These are phyloP conservation scores for Citeromyces hawaiiensis DNA, from an alignment of 1,139 yeast species.

Conservation along the genomic window DNA sequence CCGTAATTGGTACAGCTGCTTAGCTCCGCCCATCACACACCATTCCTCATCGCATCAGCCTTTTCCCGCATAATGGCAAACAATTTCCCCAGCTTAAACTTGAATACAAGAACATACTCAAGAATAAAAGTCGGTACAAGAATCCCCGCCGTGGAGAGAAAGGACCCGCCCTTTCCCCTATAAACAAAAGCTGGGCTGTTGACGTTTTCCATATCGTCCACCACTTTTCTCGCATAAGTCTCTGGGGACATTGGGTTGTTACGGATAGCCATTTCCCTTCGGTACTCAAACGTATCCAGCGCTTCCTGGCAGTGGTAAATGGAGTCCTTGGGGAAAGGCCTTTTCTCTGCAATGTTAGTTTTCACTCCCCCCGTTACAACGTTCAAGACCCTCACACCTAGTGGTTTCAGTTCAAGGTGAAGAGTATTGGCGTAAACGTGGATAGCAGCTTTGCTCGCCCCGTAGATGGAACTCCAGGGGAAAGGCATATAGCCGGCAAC, in stretches of 20 bases:
- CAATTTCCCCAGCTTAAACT: conserved; percentile 31
- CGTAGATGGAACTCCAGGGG: conserved; percentile 59
- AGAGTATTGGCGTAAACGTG: conserved; percentile 54
- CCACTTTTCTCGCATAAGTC: conserved; percentile 40
- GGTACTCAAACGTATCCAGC: conserved; percentile 28
- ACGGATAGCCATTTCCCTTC: conserved; percentile 49
- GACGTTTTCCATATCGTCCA: conserved; percentile 30
- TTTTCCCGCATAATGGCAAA: conserved; percentile 14
- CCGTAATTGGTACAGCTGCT: no score
- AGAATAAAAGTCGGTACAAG: conserved; percentile 36
- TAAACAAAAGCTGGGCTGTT: conserved; percentile 32
- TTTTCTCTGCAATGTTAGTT: conserved; percentile 45
- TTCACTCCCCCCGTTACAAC: conserved; percentile 58
- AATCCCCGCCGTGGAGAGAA: conserved; percentile 21
- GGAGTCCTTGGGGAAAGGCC: conserved; percentile 44
- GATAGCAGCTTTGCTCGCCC: conserved; percentile 68
- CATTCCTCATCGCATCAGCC: not conserved
- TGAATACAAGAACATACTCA: conserved; percentile 27
- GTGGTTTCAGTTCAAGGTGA: conserved; percentile 58
- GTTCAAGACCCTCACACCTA: conserved; percentile 60
- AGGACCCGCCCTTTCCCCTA: conserved; percentile 37
- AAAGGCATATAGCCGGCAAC: conserved; percentile 53
- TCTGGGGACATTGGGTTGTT: conserved; percentile 49
- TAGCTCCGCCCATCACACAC: not conserved
- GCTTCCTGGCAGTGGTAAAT: conserved; percentile 40